Evolutionary conservation across 257 asterid species (phyloP).

Genomic region (Striga asiatica): DNA sequence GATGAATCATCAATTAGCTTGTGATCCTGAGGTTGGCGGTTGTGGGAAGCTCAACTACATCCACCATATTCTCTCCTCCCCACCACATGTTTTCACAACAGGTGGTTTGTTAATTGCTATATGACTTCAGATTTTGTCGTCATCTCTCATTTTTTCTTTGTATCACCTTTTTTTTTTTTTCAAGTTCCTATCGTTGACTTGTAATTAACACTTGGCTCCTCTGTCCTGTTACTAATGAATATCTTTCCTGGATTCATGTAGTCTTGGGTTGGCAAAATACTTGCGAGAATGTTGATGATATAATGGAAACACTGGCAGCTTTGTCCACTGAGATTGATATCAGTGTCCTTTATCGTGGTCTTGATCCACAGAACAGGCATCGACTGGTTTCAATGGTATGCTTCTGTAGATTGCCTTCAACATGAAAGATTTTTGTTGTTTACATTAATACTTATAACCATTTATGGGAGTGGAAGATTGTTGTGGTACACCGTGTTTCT

Average conservation of each 20-base stretch:
- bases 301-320: conserved; percentile 59
- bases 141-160: background rate
- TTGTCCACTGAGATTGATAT: conserved; percentile 81
- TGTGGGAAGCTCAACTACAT: conserved; percentile 80
- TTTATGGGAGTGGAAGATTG: background rate
- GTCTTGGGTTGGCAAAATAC: conserved; percentile 97
- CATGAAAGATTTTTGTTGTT: background rate
- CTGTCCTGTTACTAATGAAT: conserved; percentile 3
- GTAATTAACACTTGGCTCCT: background rate
- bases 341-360: conserved; percentile 80
- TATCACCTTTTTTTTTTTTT: background rate
- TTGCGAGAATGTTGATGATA: conserved; percentile 69
- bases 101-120: conserved; percentile 37
- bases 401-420: background rate
- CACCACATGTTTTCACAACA: conserved; percentile 82
- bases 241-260: conserved; percentile 26
- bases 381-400: conserved; percentile 87
- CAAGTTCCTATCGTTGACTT: background rate
- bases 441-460: background rate
- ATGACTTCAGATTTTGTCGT: background rate
- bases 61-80: conserved; percentile 72
- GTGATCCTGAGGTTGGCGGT: conserved; percentile 82
- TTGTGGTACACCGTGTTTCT: no score
- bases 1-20: conserved; percentile 90
- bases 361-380: conserved; percentile 64